Base-by-base conservation (phyloP, 2,329 filamentous ascomycete species). In the Xylaria sp. region DNA sequence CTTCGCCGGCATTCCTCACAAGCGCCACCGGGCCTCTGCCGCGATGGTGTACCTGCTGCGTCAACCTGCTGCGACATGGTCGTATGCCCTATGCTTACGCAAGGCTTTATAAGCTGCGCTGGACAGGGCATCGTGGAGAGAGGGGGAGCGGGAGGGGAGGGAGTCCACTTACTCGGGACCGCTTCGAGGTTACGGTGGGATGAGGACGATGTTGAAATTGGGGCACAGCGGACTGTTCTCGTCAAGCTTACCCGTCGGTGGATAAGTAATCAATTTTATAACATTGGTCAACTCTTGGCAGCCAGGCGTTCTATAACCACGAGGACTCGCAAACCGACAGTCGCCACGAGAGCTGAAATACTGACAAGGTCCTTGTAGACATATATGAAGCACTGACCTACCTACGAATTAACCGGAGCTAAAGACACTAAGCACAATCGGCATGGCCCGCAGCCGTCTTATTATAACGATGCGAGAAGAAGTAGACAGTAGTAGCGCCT, bases 1-100 rank as follows among this genome's bases (percentile, higher is more conserved):
- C 68, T 57, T 20, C 68, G 58, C 23, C 68, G 68, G 18, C 68
- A 70, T 28, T 70, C 68, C 25, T 67, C 64, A 18, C 68, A 67
- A 15, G 68, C 68, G 13, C 20, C 64, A 25, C 68, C 68, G 4
- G 68, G 68, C 34, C 50, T 44, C 50, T 70, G 68, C n/a, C 68
- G 68, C 10, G 63, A 44, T 46, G 55, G 55, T 34, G 55, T 59
- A 39, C 46, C 54, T 44, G 46, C 46, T 18, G 44, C 55, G 15
- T 65, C 63, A 34, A 58, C 44, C 44, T 51, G 63, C 46, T 58
- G 63, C 37, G 55, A 39, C 62, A 64, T 65, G 34, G 46, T 59
- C 25, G 55, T 59, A 7, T 59, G 46, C 55, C 63, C 55, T 34
- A 55, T 58, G 63, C 63, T 65, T 52, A 65, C 34, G 41, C 44